Percentiles rank a stretch among this genome's conserved stretches.
phyloP scores from a whole-genome alignment of 1,139 yeast species.

The Barnettozyma hawaiiensis region DNA sequence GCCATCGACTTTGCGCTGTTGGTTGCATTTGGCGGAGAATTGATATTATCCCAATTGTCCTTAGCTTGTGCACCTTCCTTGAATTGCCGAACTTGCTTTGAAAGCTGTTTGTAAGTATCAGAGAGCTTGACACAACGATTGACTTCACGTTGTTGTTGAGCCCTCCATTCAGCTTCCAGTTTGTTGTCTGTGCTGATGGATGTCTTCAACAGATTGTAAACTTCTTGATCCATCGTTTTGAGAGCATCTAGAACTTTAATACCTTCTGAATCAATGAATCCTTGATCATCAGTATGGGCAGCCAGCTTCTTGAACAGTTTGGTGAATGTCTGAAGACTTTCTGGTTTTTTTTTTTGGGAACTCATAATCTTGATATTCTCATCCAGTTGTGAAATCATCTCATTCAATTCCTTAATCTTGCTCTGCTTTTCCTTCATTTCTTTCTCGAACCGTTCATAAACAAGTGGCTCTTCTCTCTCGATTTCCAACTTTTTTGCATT shows the following conservation, averaged over 20 bases:
- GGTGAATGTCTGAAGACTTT: constrained; percentile 24
- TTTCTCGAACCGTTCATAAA: constrained; percentile 21
- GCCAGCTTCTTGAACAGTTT: constrained; percentile 27
- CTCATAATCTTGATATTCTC: constrained; percentile 34
- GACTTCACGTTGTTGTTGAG: constrained; percentile 26
- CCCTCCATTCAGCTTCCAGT: constrained; percentile 34
- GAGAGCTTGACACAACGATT: constrained; percentile 20
- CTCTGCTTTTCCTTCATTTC: constrained; percentile 21
- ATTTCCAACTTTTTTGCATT: constrained; percentile 19
- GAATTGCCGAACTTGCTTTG: constrained; percentile 13
- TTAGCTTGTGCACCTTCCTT: constrained; percentile 9
- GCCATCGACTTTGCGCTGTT: constrained; percentile 5
- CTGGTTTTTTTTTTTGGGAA: constrained; percentile 28
- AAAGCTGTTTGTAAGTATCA: constrained; percentile 9
- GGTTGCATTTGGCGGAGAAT: constrained; percentile 8
- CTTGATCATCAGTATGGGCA: constrained; percentile 30
- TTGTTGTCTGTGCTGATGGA: constrained; percentile 29
- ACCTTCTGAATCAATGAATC: constrained; percentile 30
- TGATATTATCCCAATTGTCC: constrained; percentile 2
- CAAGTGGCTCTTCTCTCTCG: constrained; percentile 24
- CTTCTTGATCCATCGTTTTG: constrained; percentile 25
- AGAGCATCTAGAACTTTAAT: constrained; percentile 25
- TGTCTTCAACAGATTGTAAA: constrained; percentile 26
- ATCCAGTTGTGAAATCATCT: constrained; percentile 31
- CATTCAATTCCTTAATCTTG: constrained; percentile 27